Base-by-base conservation (phyloP, 1,284 basidiomycete species). In the Trichosporon coremiiforme region DNA sequence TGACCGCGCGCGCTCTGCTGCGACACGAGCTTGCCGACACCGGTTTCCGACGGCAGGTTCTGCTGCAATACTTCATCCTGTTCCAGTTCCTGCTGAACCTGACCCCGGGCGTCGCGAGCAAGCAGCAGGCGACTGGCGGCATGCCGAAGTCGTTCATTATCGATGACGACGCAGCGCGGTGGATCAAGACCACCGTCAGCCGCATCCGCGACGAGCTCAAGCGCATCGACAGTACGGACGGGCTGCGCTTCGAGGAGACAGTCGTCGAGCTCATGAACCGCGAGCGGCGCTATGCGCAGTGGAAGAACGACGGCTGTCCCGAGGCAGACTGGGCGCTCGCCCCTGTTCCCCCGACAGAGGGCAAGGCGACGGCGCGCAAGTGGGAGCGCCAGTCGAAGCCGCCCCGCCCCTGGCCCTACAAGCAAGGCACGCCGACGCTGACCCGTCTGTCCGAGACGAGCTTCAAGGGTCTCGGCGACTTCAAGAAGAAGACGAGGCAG, bases 31-130 rank as follows among this genome's bases (percentile, higher is more conserved):
- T 71, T 7, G 75, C 80, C 7, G 82, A 84, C 68, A 73, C 76
- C 12, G 75, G 77, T 12, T 84, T 84, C 79, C 77, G 82, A 7
- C 78, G 82, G 4, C 82, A 84, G 65, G 78, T 84, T 63, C 77
- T 82, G 22, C 75, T 82, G 38, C 82, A 84, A 73, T 80, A 81
- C 73, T 79, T 80, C 65, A 83, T 84, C 72, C 76, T 84, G 22
- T 80, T 83, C 75, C 80, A 82, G 63, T 82, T 82, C 68, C 74
- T 84, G 31, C 73, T 82, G 50, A 80, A 81, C 66, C 76, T 82
- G 63, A 77, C 75, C 1, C 79, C 79, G 2, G 72, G 69, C 15
- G 75, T 74, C 5, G 80, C 75, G 3, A 72, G 70, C 35, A 81
- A 81, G 68, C 81, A 82, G 70, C 76, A 77, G 5, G 78, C 74